A percentile compares a stretch with the other conserved stretches of the same genome.
Conservation (phyloP, 169 alveolate species). For the Cytauxzoon felis region DNA sequence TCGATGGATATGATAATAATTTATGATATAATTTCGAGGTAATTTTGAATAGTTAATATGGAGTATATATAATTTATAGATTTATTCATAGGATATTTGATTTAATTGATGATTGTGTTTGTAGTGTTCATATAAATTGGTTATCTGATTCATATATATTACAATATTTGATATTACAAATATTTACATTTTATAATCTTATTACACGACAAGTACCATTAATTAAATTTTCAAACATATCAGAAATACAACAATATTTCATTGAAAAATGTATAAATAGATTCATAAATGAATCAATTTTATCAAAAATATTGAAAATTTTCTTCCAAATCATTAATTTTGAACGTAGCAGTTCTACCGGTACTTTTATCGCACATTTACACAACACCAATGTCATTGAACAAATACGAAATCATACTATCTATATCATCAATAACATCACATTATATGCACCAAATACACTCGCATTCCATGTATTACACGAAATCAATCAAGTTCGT, state of each 20-base stretch:
- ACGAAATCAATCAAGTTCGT: constrained; percentile 26
- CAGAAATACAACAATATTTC: constrained; percentile 43
- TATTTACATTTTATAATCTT: neutral
- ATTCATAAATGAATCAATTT: constrained; percentile 19
- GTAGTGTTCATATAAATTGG: constrained; percentile 34
- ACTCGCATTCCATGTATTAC: constrained; percentile 8
- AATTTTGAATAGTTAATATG: constrained; percentile 8
- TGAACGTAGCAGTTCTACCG: constrained; percentile 22
- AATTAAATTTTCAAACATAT: constrained; percentile 53
- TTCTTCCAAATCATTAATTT: constrained; percentile 16
- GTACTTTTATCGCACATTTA: constrained; percentile 45
- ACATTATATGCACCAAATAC: constrained; percentile 27
- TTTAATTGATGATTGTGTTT: neutral
- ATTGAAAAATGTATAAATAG: constrained; percentile 47
- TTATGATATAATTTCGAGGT: constrained; percentile 50
- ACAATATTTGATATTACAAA: constrained; percentile 23
- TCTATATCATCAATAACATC: constrained; percentile 11
- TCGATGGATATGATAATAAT: constrained; percentile 60
- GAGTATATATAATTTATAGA: no score
- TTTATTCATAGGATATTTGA: no score
- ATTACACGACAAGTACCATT: constrained; percentile 41
- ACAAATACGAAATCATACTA: constrained; percentile 11
- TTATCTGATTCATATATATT: constrained; percentile 15
- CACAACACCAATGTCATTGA: constrained; percentile 20
- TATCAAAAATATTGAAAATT: no score